These are phyloP conservation scores for Linnemannia zychae DNA, from an alignment of 192 early-diverging fungal genomes.

Conservation along the genomic window DNA sequence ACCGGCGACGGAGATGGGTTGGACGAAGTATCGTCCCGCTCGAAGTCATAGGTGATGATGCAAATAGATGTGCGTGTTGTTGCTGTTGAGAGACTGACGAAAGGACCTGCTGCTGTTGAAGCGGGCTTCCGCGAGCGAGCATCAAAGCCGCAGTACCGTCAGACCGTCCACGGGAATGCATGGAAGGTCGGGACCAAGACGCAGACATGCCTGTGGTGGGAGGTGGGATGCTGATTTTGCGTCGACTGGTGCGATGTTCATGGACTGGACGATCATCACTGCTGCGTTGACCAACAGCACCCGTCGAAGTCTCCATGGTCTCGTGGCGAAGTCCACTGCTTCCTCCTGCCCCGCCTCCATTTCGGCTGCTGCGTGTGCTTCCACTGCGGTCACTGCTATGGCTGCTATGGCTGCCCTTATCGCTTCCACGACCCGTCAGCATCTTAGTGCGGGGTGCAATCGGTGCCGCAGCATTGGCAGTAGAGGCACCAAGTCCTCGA, in stretches of 20 bases:
- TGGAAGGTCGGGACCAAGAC: constrained; percentile 6
- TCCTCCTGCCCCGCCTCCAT: not conserved
- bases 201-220: not conserved
- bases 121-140: constrained; percentile 2
- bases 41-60: constrained; percentile 27
- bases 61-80: not conserved
- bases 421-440: not conserved
- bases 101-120: not conserved
- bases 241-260: constrained; percentile 8
- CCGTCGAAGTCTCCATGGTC: constrained; percentile 14
- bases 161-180: constrained; percentile 31
- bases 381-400: constrained; percentile 4
- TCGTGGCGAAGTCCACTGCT: not conserved
- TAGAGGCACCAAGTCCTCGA: not conserved
- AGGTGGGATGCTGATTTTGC: constrained; percentile 25
- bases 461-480: not conserved
- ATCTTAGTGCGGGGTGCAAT: not conserved
- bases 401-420: constrained; percentile 21
- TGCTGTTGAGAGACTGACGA: constrained; percentile 1
- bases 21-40: constrained; percentile 31
- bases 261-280: not conserved
- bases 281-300: constrained; percentile 33
- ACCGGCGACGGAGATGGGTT: constrained; percentile 24
- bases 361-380: constrained; percentile 20
- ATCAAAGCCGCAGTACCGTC: constrained; percentile 5